Evolutionary conservation across 2,329 filamentous ascomycete species (phyloP), one percentile per base, ranked within the genome.

Genomic region (Trichoderma breve): DNA sequence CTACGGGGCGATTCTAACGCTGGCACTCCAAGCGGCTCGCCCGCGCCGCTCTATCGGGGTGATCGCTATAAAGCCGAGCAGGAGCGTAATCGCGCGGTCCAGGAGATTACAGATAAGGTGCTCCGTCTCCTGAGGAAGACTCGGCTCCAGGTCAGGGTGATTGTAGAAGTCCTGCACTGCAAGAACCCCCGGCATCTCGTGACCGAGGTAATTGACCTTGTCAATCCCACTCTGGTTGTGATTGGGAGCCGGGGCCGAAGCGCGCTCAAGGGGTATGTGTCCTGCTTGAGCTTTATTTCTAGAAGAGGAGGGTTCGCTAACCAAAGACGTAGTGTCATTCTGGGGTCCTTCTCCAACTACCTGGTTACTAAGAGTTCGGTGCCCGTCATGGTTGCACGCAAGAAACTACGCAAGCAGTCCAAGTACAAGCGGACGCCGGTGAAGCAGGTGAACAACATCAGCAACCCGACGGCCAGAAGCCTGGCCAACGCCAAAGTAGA

Each of bases 271-370:
- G 95, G 94, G 93, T 95, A 86, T 84, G 91, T 84, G 66, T 30
- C 76, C 47, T 63, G 51, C 64, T 68, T 68, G 65, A 68, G 65
- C 65, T 32, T 68, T 68, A 60, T 68, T 68, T 68, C 55, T 28
- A 68, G 53, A 68, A 68, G 65, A 68, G 65, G 65, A 68, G 65
- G 65, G 53, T 60, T 68, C 55, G 57, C 81, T 83, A 79, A 85
- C 79, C n/a, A 64, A 9, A 39, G 24, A 8, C 39, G 62, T 76
- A 97, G 95, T 79, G 95, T 98, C 26, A 91, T 99, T 73, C 87
- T 99, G 34, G 96, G 96, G 30, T 98, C 95, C 0, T 98, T 99
- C 82, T 97, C 93, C 73, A 98, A 98, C 80, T 99, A 99, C 79
- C 87, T 99, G 8, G 95, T 99, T 36, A 97, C 94, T 47, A 98